Evolutionary conservation across 1,284 basidiomycete species (phyloP).

Genomic region (Melanopsichium pennsylvanicum): DNA sequence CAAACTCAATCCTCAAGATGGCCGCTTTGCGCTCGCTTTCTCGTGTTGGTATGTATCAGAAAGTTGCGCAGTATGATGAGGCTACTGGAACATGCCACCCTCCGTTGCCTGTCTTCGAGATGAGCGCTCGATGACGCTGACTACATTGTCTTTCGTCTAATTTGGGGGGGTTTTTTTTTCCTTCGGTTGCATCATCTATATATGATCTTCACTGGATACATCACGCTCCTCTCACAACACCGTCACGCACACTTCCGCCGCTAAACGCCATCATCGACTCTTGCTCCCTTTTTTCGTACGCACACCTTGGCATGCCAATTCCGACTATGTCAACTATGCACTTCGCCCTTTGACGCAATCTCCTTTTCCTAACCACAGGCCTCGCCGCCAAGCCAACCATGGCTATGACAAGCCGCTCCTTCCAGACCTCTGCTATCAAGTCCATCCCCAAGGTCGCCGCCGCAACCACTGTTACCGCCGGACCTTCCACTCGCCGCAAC

Average conservation of each 20-base stretch:
- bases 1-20: conserved; percentile 8
- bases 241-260: no score
- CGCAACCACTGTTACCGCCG: conserved; percentile 6
- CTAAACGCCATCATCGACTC: no score
- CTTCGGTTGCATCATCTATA: neutral
- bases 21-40: conserved; percentile 43
- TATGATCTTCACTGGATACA: no score
- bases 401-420: conserved; percentile 36
- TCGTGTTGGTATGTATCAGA: conserved; percentile 36
- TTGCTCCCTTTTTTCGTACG: no score
- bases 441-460: conserved; percentile 35
- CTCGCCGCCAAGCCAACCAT: conserved; percentile 37
- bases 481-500: conserved; percentile 14
- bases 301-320: neutral
- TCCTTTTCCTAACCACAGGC: conserved; percentile 9
- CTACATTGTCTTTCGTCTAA: no score
- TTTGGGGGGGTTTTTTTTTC: no score
- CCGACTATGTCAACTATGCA: neutral
- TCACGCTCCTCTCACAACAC: no score
- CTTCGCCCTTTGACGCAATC: conserved; percentile 1
- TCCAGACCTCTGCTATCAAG: conserved; percentile 42
- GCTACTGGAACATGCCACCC: neutral
- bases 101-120: no score
- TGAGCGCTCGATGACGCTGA: no score
- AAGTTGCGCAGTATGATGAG: neutral